Evolutionary conservation across 2,329 filamentous ascomycete species (phyloP), one percentile per base, ranked within the genome.

Genomic region (Aspergillus sp.): DNA sequence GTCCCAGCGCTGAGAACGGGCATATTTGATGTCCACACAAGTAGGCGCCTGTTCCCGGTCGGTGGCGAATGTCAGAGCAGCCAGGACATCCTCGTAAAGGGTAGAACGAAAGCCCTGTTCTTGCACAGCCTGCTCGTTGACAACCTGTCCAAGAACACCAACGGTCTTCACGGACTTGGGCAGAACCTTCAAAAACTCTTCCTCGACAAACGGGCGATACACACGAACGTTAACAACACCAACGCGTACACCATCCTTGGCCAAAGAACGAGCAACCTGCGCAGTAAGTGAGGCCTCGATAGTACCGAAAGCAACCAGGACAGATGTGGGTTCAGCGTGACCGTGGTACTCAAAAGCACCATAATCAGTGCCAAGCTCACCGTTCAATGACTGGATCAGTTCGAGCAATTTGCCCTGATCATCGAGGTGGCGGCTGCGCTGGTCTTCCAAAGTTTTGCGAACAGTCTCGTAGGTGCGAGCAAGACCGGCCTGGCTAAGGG

Each of bases 141-240:
- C 77, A 64, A 99, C 93, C 74, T 99, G 95, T 54, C 95, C 95
- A 6, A 99, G 85, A 19, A 98, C 91, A 39, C 89, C 88, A 63
- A 99, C 83, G 61, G 84, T 89, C 76, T 85, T 86, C 47, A 88
- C 85, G 37, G 90, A 90, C 65, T 86, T 81, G 35, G 95, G 92
- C 27, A 99, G 84, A 11, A 85, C 84, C 64, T 89, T 87, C 62
- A 98, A 80, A 82, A 99, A 98, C 52, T 91, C 90, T 73, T 97
- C 92, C 78, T 99, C 95, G 33, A 95, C 86, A 70, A 99, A 98
- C 15, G 95, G 95, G 44, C 93, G 87, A 81, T 98, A 99, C 55
- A 99, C 84, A 63, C 95, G 90, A 47, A 98, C 93, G 68, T 91
- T 93, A 75, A 99, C 82, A 40, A 93, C 89, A 67, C 95, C 95